Base-by-base conservation (phyloP, 2,329 filamentous ascomycete genomes). In the Beauveria australis region DNA sequence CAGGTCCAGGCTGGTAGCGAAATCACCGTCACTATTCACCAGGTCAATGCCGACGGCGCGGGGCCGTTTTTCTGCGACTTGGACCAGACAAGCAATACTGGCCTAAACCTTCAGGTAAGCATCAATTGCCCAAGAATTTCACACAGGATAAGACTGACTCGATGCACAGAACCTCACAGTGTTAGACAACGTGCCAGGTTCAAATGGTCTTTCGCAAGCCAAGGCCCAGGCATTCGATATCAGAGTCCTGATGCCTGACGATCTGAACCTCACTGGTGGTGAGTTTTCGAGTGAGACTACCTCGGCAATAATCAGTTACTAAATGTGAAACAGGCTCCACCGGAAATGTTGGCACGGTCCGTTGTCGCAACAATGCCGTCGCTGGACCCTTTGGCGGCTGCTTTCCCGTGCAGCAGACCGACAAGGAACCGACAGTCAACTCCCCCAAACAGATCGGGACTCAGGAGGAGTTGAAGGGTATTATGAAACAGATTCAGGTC, bases 301-400 rank as follows among this genome's bases (percentile, higher is more conserved):
- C 33, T 37, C 33, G 33, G 12, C 33, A 37, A 37, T 14, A 14
- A 14, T 37, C 12, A 14, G 4, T 37, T 37, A 37, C 14, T 8
- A 16, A 18, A 43, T 9, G 6, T 8, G 26, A 9, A 18, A 4
- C 1, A 79, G 78, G 73, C 8, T 82, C 82, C 0, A 82, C 81
- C 1, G 84, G 84, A 48, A 80, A 83, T 59, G 67, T 84, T 44
- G 84, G 81, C 75, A 85, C 82, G 1, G 75, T 85, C 22, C 78
- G 83, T 41, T 85, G 83, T 74, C 76, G 81, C 22, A 86, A 86
- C 73, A 81, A 79, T 60, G 80, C 81, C 4, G 70, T 79, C 3
- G 81, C 81, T 10, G 81, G 81, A 5, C 81, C 81, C 14, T 85
- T 85, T 60, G 80, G 80, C 44, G 79, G 82, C 55, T 86, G 83